These are phyloP conservation scores for Pugionium cornutum DNA, from an alignment of 345 rosid species.

Conservation along the genomic window DNA sequence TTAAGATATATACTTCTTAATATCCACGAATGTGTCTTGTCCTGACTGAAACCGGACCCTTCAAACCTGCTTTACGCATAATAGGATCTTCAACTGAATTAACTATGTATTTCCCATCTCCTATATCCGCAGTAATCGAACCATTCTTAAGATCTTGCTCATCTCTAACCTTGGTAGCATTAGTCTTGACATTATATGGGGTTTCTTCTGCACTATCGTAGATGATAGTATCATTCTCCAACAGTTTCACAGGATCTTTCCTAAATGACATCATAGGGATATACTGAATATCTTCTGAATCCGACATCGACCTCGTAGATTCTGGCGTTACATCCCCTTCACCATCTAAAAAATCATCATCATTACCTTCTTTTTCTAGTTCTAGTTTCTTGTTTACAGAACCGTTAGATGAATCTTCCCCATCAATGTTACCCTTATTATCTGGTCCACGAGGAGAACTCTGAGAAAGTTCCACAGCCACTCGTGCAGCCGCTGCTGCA, in stretches of 20 bases:
- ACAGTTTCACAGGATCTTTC: slow-evolving; percentile 50
- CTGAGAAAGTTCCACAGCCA: slow-evolving; percentile 89
- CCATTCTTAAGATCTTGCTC: slow-evolving; percentile 14
- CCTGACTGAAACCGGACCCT: slow-evolving; percentile 60
- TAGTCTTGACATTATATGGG: slow-evolving; percentile 18
- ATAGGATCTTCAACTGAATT: slow-evolving; percentile 37
- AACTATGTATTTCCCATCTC: slow-evolving; percentile 31
- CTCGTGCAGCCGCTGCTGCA: slow-evolving; percentile 93
- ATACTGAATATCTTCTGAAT: slow-evolving; percentile 45
- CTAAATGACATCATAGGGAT: slow-evolving; percentile 43
- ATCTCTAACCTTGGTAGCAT: slow-evolving; percentile 17
- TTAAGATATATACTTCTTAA: slow-evolving; percentile 41
- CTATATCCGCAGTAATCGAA: slow-evolving; percentile 35
- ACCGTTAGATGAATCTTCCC: background rate
- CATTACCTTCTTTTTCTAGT: slow-evolving; percentile 22
- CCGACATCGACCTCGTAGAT: slow-evolving; percentile 39
- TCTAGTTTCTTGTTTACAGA: slow-evolving; percentile 18
- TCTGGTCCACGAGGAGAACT: slow-evolving; percentile 50
- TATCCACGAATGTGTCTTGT: slow-evolving; percentile 64
- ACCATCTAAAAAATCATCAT: slow-evolving; percentile 20
- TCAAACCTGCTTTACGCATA: slow-evolving; percentile 36
- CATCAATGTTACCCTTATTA: slow-evolving; percentile 5
- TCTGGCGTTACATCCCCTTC: slow-evolving; percentile 39
- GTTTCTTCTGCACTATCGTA: slow-evolving; percentile 57
- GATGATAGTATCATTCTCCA: slow-evolving; percentile 63